These are phyloP conservation scores for Mycena chlorophos DNA, from an alignment of 768 basidiomycete genomes.

Conservation along the genomic window DNA sequence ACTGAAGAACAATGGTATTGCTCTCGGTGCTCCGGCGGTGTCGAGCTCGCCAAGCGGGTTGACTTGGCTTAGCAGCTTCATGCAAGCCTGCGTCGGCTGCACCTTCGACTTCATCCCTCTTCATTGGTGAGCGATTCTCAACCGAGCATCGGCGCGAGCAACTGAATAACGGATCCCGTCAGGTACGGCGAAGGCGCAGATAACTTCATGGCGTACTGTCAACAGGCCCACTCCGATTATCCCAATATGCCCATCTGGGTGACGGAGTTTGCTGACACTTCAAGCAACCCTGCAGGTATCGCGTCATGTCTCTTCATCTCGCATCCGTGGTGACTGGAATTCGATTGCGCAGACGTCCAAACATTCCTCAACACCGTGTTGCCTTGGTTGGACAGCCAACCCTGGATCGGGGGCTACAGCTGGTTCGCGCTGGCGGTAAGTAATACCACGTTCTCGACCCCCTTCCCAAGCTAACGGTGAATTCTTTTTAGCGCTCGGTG, in stretches of 20 bases:
- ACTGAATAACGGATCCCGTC: not conserved
- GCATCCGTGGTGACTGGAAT: not conserved
- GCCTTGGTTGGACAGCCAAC: constrained; percentile 3
- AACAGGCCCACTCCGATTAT: constrained; percentile 34
- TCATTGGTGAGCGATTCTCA: constrained; percentile 36
- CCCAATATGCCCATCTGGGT: constrained; percentile 37
- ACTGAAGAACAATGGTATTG: constrained; percentile 19
- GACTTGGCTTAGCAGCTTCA: constrained; percentile 23
- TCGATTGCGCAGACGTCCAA: constrained; percentile 1
- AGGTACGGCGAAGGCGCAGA: constrained; percentile 35
- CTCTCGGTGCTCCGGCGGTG: constrained; percentile 25
- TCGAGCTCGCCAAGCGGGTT: constrained; percentile 21
- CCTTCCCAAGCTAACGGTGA: not conserved
- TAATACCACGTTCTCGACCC: not conserved
- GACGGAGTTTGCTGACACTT: constrained; percentile 34
- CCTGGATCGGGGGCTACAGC: constrained; percentile 13
- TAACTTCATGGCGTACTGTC: constrained; percentile 37
- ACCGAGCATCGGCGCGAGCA: not conserved
- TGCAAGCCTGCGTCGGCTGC: constrained; percentile 21
- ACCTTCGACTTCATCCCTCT: constrained; percentile 24
- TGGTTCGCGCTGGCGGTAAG: constrained; percentile 16
- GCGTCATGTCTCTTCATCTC: not conserved
- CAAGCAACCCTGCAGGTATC: constrained; percentile 1
- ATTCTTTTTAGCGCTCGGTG: constrained; percentile 2
- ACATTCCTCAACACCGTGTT: constrained; percentile 3